Conservation (phyloP, 345 rosid genomes). For the Gynandropsis gynandra region DNA sequence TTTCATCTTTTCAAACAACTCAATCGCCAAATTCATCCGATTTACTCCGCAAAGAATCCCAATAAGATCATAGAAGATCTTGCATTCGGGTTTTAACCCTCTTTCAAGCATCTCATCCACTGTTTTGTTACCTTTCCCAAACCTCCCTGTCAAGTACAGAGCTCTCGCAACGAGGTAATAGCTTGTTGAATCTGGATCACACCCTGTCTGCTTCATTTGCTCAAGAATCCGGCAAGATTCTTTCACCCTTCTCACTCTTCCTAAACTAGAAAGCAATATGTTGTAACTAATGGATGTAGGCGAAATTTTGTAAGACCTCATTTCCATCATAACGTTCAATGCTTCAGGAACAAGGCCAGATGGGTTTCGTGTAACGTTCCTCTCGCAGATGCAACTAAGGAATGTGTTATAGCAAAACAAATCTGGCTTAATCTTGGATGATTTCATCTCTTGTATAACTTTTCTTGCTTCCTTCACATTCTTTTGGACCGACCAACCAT, state of each 20-base stretch:
- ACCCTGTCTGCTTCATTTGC: conserved; percentile 54
- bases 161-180: conserved; percentile 74
- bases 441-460: conserved; percentile 70
- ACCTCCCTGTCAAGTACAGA: conserved; percentile 70
- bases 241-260: conserved; percentile 66
- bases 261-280: conserved; percentile 66
- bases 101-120: conserved; percentile 70
- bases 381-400: conserved; percentile 64
- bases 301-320: conserved; percentile 47
- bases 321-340: conserved; percentile 81
- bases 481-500: conserved; percentile 62
- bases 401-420: conserved; percentile 64
- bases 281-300: conserved; percentile 69
- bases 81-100: conserved; percentile 50
- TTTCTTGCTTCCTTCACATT: conserved; percentile 64
- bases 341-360: conserved; percentile 84
- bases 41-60: conserved; percentile 77
- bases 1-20: conserved; percentile 69
- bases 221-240: conserved; percentile 63
- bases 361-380: conserved; percentile 54
- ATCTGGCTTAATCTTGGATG: conserved; percentile 45
- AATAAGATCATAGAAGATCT: conserved; percentile 65
- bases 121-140: conserved; percentile 63
- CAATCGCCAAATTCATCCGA: conserved; percentile 58
- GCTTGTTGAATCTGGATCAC: conserved; percentile 60